phyloP scores from a whole-genome alignment of 192 early-diverging fungal genomes.

The Rhizophlyctis rosea region DNA sequence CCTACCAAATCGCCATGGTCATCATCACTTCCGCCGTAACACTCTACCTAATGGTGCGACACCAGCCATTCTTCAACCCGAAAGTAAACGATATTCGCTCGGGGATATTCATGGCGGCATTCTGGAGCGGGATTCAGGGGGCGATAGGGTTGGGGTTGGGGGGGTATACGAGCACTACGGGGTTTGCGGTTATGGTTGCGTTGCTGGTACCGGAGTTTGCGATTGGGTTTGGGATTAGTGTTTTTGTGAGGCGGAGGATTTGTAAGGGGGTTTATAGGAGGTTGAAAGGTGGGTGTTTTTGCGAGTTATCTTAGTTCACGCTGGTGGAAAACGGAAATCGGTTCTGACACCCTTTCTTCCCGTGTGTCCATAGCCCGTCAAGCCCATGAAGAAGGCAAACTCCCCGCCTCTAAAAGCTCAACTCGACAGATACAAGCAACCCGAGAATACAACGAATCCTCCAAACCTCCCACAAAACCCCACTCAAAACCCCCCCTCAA shows the following conservation, averaged over 20 bases:
- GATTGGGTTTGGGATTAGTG: slow-evolving; percentile 2
- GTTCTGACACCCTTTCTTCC: no score
- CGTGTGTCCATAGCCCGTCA: no score
- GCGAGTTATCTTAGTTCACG: no score
- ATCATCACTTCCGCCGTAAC: background rate
- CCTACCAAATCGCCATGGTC: background rate
- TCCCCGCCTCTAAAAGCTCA: no score
- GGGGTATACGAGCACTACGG: background rate
- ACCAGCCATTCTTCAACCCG: slow-evolving; percentile 18
- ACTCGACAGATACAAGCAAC: no score
- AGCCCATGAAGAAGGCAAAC: no score
- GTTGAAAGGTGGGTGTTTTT: slow-evolving; percentile 1
- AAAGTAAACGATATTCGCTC: slow-evolving; percentile 17
- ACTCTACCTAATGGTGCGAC: background rate
- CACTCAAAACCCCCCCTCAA: no score
- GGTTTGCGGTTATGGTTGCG: slow-evolving; percentile 7
- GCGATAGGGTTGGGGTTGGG: slow-evolving; percentile 1
- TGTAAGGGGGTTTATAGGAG: slow-evolving; percentile 8
- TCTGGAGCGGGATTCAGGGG: slow-evolving; percentile 9
- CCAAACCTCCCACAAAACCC: no score
- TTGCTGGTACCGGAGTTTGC: slow-evolving; percentile 16
- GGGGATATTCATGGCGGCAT: slow-evolving; percentile 8
- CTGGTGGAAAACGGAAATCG: no score
- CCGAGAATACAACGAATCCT: no score
- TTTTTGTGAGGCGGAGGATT: background rate